Evolutionary conservation across 2,329 filamentous ascomycete genomes (phyloP).

Genomic region (Phyllosticta citribraziliensis): DNA sequence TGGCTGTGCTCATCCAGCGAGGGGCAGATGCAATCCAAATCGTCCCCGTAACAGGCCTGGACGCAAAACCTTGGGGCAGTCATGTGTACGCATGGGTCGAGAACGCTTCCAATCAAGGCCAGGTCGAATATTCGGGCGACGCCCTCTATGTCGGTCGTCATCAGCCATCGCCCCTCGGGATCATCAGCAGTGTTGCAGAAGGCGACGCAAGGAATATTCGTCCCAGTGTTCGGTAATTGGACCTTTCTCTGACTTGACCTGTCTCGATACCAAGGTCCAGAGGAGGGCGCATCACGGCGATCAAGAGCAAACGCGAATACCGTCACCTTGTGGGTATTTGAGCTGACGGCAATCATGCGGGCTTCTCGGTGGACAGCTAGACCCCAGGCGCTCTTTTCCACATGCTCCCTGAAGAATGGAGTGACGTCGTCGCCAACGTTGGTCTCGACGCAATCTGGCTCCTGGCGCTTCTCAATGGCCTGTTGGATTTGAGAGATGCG

Average conservation of each 20-base stretch:
- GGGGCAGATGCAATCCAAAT: not conserved
- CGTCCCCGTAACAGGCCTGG: not conserved
- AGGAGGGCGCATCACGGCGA: not conserved
- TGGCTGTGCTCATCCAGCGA: not conserved
- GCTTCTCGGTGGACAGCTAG: conserved; percentile 70
- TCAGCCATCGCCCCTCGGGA: conserved; percentile 44
- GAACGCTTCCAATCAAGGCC: conserved; percentile 11
- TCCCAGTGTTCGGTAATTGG: conserved; percentile 6
- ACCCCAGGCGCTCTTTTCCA: conserved; percentile 77
- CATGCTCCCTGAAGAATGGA: conserved; percentile 65
- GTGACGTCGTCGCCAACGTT: conserved; percentile 33
- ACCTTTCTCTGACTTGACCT: conserved; percentile 1
- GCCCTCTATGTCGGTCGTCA: conserved; percentile 48
- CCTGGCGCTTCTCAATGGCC: conserved; percentile 13
- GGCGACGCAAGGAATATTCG: conserved; percentile 48
- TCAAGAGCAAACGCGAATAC: conserved; percentile 51
- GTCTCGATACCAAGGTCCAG: not conserved
- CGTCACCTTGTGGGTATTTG: conserved; percentile 56
- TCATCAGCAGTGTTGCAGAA: conserved; percentile 52
- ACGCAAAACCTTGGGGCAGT: not conserved
- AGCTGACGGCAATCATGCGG: conserved; percentile 76
- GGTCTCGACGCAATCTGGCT: conserved; percentile 8
- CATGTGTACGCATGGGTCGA: not conserved
- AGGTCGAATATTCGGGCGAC: conserved; percentile 40
- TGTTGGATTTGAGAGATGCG: conserved; percentile 22